phyloP scores from a whole-genome alignment of 2,329 filamentous ascomycete species.

The Sarocladium strictum region DNA sequence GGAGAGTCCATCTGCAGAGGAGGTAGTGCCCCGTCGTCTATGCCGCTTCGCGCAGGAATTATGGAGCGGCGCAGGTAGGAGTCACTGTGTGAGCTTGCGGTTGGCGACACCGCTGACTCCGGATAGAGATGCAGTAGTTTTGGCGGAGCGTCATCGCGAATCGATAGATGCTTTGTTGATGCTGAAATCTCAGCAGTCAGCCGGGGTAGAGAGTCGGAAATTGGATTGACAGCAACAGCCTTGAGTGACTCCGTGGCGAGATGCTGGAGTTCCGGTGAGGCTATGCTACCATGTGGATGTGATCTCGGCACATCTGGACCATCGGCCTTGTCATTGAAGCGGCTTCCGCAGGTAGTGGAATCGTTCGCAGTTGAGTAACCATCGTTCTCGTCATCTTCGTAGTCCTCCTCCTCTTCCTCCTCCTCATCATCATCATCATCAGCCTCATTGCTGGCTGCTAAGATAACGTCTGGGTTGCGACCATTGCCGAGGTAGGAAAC shows the following conservation, averaged over 20 bases:
- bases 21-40: conserved; percentile 25
- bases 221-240: background rate
- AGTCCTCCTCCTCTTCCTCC: too few relatives aligned
- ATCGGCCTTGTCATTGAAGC: background rate
- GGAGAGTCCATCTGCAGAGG: conserved; percentile 31
- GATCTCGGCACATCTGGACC: background rate
- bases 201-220: background rate
- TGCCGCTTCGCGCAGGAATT: background rate
- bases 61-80: background rate
- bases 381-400: conserved; percentile 26
- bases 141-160: background rate
- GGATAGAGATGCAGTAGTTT: background rate
- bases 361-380: background rate
- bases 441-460: conserved; percentile 39
- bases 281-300: background rate
- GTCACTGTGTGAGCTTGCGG: background rate
- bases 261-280: conserved; percentile 1
- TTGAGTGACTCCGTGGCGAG: background rate
- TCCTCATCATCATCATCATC: conserved; percentile 46
- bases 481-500: conserved; percentile 58
- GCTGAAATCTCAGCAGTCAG: background rate
- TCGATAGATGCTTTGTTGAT: background rate
- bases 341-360: background rate
- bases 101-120: background rate
- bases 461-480: conserved; percentile 59